Percentiles rank a stretch among this genome's conserved stretches.
These are phyloP conservation scores for Coemansia sp. DNA, from an alignment of 192 early-diverging fungal genomes.

Conservation along the genomic window DNA sequence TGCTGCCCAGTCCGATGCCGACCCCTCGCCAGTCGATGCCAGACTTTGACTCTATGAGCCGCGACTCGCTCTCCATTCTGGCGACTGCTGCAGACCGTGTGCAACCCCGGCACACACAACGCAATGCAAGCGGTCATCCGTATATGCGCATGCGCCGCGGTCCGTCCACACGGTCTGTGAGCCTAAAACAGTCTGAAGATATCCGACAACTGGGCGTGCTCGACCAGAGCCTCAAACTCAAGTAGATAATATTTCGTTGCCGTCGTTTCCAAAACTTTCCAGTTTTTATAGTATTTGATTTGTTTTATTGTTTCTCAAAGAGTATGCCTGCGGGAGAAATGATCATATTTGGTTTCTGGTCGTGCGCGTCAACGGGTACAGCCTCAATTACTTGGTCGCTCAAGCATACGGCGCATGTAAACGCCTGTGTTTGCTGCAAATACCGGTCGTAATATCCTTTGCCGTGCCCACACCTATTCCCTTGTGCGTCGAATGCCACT, in stretches of 20 bases:
- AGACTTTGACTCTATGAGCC: slow-evolving; percentile 28
- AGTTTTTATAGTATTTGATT: background rate
- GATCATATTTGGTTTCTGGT: slow-evolving; percentile 30
- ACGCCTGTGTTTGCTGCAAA: slow-evolving; percentile 11
- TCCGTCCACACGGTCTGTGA: slow-evolving; percentile 48
- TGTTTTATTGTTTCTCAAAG: slow-evolving; percentile 5
- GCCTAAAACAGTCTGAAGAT: slow-evolving; percentile 50
- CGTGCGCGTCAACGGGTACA: slow-evolving; percentile 27
- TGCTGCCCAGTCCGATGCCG: slow-evolving; percentile 47
- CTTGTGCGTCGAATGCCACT: slow-evolving; percentile 32
- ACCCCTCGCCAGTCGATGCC: slow-evolving; percentile 40
- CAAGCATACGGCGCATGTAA: slow-evolving; percentile 41
- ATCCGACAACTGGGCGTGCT: slow-evolving; percentile 44
- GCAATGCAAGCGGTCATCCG: slow-evolving; percentile 22
- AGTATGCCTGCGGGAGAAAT: slow-evolving; percentile 27
- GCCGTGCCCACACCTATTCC: slow-evolving; percentile 48
- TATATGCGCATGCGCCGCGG: slow-evolving; percentile 27
- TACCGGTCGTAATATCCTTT: slow-evolving; percentile 49
- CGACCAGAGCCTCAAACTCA: slow-evolving; percentile 45
- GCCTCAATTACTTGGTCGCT: slow-evolving; percentile 26
- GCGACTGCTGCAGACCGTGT: slow-evolving; percentile 36
- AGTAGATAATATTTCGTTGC: slow-evolving; percentile 16
- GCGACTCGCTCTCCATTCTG: slow-evolving; percentile 35
- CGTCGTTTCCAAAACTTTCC: background rate
- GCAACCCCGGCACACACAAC: slow-evolving; percentile 16